These are phyloP conservation scores for Pleurozium schreberi DNA, from an alignment of 225 moss, liverwort and hornwort genomes.

Conservation along the genomic window DNA sequence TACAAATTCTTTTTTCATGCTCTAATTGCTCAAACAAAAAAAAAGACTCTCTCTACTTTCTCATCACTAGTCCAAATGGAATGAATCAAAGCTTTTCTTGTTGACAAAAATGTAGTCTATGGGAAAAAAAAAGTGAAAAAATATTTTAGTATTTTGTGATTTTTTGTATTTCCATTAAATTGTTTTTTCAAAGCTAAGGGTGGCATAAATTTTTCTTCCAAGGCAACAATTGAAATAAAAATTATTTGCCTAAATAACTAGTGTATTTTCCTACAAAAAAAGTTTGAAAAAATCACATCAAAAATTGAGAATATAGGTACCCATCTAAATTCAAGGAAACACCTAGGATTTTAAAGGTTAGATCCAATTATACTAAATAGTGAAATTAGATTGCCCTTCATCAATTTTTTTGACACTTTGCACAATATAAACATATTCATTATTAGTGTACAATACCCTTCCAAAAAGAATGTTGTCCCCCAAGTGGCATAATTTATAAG, in stretches of 20 bases:
- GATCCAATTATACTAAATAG: too few relatives aligned
- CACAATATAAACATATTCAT: too few relatives aligned
- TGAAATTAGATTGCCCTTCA: too few relatives aligned
- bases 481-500: too few relatives aligned
- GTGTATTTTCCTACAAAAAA: neutral
- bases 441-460: too few relatives aligned
- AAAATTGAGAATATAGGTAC: neutral
- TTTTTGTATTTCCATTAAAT: rapidly evolving
- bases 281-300: neutral
- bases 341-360: neutral
- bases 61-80: neutral
- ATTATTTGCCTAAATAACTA: neutral
- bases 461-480: too few relatives aligned
- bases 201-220: rapidly evolving
- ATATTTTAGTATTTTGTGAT: neutral
- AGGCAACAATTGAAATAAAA: neutral
- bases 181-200: rapidly evolving
- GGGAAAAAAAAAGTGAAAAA: neutral
- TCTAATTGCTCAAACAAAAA: neutral
- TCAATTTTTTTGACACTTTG: too few relatives aligned
- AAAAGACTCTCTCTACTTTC: neutral
- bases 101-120: too few relatives aligned
- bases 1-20: neutral
- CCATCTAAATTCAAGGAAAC: rapidly evolving
- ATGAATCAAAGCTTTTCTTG: neutral